phyloP scores from a whole-genome alignment of 352 stramenopile genomes.

The Ochromonadaceae sp. region DNA sequence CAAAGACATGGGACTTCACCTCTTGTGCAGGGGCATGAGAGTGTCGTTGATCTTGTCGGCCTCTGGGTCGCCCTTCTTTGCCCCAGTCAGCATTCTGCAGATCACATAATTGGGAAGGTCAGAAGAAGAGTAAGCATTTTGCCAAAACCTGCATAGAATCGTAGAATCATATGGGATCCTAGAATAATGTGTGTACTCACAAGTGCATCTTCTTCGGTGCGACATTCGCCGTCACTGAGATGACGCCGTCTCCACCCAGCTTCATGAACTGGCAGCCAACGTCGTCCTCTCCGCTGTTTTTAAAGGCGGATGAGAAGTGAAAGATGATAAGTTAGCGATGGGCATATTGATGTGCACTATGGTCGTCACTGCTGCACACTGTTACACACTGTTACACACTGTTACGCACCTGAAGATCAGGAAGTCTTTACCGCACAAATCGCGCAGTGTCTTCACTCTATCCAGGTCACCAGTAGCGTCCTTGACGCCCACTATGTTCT shows the following conservation, averaged over 20 bases:
- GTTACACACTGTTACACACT: conserved; percentile 39
- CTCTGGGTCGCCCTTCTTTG: conserved; percentile 33
- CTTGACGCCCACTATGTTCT: conserved; percentile 92
- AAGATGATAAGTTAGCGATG: neutral
- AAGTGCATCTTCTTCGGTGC: conserved; percentile 40
- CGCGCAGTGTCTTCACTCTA: conserved; percentile 34
- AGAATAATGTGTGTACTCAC: neutral
- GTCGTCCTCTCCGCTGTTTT: neutral
- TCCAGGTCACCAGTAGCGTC: conserved; percentile 76
- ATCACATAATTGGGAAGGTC: too few species aligned
- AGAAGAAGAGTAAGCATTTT: too few species aligned
- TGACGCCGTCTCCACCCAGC: conserved; percentile 41
- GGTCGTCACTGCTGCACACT: too few species aligned
- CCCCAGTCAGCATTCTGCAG: conserved; percentile 35
- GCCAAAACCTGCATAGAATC: too few species aligned
- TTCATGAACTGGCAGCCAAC: conserved; percentile 22
- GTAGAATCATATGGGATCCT: neutral
- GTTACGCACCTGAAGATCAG: conserved; percentile 54
- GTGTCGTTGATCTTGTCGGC: conserved; percentile 40
- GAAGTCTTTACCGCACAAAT: conserved; percentile 36
- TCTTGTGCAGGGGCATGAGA: conserved; percentile 25
- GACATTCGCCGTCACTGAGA: conserved; percentile 57
- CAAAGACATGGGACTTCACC: neutral
- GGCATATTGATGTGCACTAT: too few species aligned
- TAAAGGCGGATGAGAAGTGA: neutral